Base-by-base conservation (phyloP, 169 alveolate species). In the Eimeria maxima region DNA sequence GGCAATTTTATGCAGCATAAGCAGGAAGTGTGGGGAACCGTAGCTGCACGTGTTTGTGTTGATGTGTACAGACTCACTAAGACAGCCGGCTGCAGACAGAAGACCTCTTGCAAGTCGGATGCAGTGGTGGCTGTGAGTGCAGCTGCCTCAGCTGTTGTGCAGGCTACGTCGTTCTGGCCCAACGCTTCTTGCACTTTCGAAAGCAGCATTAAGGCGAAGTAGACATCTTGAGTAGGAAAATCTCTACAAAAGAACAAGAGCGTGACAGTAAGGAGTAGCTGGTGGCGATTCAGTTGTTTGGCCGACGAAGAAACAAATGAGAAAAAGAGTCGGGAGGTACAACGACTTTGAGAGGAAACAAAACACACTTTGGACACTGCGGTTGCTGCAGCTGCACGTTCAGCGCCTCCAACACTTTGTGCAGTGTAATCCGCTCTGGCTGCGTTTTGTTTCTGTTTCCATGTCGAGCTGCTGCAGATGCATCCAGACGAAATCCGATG, bases 141-240 rank as follows among this genome's bases (percentile, higher is more conserved):
- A 13, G 91, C 91, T 7, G 91, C 91, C 29, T 83, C 91, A 14
- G 91, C 91, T 10, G 57, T n/a, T 24, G n/a, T 55, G 73, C 47
- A 83, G 22, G 91, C 91, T 7, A 20, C 10, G 24, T 27, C 50
- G 14, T 53, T 83, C 45, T 83, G 74, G 11, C 91, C 91, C 50
- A 83, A 55, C 10, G 73, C 74, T n/a, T 83, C 91, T 16, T 83
- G 73, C 44, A 83, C 91, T 47, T 83, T 71, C 24, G 91, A 53
- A 24, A 83, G 91, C 57, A 83, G 91, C 91, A 83, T 83, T 55
- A 83, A 27, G 50, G 74, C 38, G 50, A 47, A 83, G 33, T 53
- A 50, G 38, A 42, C 91, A n/a, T 83, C 91, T 11, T 83, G 74
- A 50, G 67, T 83, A 44, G 91, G 91, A 83, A 83, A 53, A 13